Base-by-base conservation (phyloP, 176 grass and related monocot genomes). In the Carex littledalei region DNA sequence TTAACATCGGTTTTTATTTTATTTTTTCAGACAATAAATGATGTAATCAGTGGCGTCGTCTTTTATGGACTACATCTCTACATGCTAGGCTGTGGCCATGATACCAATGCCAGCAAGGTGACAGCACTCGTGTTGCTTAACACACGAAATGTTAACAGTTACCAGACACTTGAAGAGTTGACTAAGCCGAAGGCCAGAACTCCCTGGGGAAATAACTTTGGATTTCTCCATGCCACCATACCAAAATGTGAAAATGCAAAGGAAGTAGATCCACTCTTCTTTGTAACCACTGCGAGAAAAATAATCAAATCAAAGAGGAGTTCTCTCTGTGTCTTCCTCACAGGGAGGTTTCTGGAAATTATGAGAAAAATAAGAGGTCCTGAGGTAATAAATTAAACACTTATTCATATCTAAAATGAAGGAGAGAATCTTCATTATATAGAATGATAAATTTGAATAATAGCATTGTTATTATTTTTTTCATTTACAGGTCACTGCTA, bases 1-100 rank as follows among this genome's bases (percentile, higher is more conserved):
- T 64, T 61, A 76, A 76, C 31, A 60, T 67, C 14, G 14, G 55
- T 21, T 24, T 6, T 1, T 59, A 16, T 73, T 85, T 56, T 59
- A 49, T n/a, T 26, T 86, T 86, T 88, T n/a, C 81, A 89, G 87
- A 89, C 87, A 7, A 84, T 89, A 59, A 89, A 85, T 69, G 87
- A 89, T 73, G 69, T 85, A 0, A 89, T 89, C 7, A 52, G 24
- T 4, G 87, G 83, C 0, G 32, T 85, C 16, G 16, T 85, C 13
- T 89, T 89, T 54, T 89, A 89, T 37, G 87, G 83, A 58, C 59
- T 67, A 24, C 87, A 85, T 31, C 83, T 89, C 62, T 89, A 89
- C 49, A 79, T 89, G 34, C 21, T 62, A 73, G 64, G 13, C 9
- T 62, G 72, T 62, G 20, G 57, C 12, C 60, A 54, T 53, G 76